A percentile compares a stretch with the other conserved stretches of the same genome.
These are phyloP conservation scores for Phytophthora sp. DNA, from an alignment of 352 stramenopile species.

Conservation along the genomic window DNA sequence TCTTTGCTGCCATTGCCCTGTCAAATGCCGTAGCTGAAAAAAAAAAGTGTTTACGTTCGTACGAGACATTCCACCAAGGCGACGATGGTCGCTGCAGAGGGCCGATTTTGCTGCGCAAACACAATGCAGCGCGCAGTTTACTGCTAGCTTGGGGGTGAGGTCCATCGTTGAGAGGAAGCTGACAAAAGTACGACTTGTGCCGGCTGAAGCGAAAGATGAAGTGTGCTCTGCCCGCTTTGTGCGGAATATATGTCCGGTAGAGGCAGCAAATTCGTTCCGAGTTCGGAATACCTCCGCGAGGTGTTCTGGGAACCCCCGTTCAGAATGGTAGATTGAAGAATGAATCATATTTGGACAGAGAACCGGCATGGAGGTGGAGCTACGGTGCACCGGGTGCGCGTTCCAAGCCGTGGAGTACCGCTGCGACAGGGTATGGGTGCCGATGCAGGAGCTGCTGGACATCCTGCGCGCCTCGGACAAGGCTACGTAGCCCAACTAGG, in stretches of 20 bases:
- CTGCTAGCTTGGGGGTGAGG: not conserved
- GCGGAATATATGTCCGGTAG: not conserved
- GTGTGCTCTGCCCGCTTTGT: too few species aligned
- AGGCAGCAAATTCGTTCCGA: not conserved
- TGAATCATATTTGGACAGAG: too few species aligned
- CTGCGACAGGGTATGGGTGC: too few species aligned
- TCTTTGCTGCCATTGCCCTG: not conserved
- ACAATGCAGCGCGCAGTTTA: not conserved
- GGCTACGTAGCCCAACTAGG: too few species aligned
- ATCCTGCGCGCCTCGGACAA: too few species aligned
- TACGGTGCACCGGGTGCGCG: too few species aligned
- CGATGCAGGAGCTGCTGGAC: too few species aligned
- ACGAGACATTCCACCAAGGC: not conserved
- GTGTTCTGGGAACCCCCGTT: not conserved
- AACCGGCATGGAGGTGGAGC: too few species aligned
- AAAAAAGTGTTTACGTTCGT: not conserved
- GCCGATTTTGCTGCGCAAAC: not conserved
- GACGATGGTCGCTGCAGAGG: not conserved
- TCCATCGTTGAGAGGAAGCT: not conserved
- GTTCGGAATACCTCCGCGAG: not conserved
- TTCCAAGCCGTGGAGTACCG: too few species aligned
- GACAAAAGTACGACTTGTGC: too few species aligned
- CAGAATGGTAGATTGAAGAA: not conserved
- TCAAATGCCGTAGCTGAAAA: not conserved
- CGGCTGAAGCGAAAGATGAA: too few species aligned